These are phyloP conservation scores for Rubia occidens DNA, from an alignment of 305 asterid species.

Conservation along the genomic window DNA sequence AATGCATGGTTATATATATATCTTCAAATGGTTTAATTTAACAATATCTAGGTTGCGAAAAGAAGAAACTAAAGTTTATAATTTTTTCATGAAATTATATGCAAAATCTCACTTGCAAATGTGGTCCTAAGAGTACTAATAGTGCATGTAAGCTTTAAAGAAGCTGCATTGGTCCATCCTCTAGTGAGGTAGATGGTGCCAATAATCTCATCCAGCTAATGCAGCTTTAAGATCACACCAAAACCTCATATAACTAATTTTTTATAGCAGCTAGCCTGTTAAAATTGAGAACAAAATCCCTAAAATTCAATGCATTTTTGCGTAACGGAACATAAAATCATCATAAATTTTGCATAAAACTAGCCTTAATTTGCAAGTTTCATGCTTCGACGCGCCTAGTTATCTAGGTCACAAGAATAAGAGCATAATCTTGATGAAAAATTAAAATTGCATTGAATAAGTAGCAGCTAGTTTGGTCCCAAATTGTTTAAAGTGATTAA, in stretches of 20 bases:
- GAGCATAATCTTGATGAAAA: constrained; percentile 19
- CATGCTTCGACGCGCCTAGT: not conserved
- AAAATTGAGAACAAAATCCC: not conserved
- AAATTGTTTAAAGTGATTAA: constrained; percentile 25
- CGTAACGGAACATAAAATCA: not conserved
- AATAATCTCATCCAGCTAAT: constrained; percentile 36
- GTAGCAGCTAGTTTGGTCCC: constrained; percentile 42
- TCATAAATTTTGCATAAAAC: not conserved
- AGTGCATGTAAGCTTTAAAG: constrained; percentile 46
- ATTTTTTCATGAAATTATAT: constrained; percentile 30
- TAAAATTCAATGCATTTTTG: not conserved
- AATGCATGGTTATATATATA: not conserved
- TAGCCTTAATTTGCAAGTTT: not conserved
- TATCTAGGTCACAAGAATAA: not conserved
- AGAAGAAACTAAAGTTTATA: constrained; percentile 8
- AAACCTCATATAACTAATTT: not conserved
- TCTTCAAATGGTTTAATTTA: not conserved
- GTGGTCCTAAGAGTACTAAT: constrained; percentile 59
- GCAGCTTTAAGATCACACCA: constrained; percentile 8
- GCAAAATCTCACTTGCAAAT: constrained; percentile 25
- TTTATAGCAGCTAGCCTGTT: not conserved
- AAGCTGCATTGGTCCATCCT: constrained; percentile 58
- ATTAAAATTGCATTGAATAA: constrained; percentile 24
- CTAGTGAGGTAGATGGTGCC: constrained; percentile 29
- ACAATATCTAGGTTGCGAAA: not conserved